Conservation (phyloP, 2,329 filamentous ascomycete species). For the Pseudonectria buxi region DNA sequence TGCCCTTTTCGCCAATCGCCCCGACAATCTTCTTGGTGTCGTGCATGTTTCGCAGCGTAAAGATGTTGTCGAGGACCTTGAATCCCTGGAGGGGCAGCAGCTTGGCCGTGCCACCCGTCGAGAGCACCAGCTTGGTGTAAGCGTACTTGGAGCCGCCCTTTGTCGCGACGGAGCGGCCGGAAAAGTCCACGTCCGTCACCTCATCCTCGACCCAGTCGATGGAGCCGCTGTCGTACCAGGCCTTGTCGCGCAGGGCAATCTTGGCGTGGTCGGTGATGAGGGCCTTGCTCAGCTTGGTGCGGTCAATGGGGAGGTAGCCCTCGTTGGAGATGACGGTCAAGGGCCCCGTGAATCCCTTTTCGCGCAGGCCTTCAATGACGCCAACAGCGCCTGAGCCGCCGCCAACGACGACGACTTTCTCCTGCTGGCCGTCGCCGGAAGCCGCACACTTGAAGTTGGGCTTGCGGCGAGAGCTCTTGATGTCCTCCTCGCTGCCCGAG, state of each 20-base stretch:
- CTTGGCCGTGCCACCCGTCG: constrained; percentile 75
- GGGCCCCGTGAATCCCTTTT: constrained; percentile 69
- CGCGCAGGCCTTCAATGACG: constrained; percentile 73
- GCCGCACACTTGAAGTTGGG: constrained; percentile 67
- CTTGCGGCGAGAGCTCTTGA: constrained; percentile 69
- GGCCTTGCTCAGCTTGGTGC: constrained; percentile 92
- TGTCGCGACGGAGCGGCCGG: constrained; percentile 65
- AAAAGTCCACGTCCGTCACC: constrained; percentile 72
- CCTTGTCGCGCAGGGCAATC: constrained; percentile 66
- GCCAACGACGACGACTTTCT: constrained; percentile 78
- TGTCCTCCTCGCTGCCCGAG: constrained; percentile 66
- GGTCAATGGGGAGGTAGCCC: constrained; percentile 80
- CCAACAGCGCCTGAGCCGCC: constrained; percentile 81
- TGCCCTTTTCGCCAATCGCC: constrained; percentile 74
- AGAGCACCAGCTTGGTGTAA: constrained; percentile 86
- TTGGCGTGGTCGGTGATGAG: constrained; percentile 75
- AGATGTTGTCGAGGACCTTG: constrained; percentile 80
- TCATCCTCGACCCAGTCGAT: constrained; percentile 54
- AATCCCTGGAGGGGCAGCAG: constrained; percentile 76
- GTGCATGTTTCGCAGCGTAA: constrained; percentile 70
- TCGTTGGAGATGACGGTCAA: constrained; percentile 83
- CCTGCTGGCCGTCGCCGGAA: constrained; percentile 37
- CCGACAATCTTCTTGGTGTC: constrained; percentile 71
- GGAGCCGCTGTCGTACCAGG: constrained; percentile 64
- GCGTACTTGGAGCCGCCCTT: constrained; percentile 61